Percentiles rank a stretch among this genome's conserved stretches.
These are phyloP conservation scores for Leptographium galeiforme DNA, from an alignment of 2,329 filamentous ascomycete species.

Conservation along the genomic window DNA sequence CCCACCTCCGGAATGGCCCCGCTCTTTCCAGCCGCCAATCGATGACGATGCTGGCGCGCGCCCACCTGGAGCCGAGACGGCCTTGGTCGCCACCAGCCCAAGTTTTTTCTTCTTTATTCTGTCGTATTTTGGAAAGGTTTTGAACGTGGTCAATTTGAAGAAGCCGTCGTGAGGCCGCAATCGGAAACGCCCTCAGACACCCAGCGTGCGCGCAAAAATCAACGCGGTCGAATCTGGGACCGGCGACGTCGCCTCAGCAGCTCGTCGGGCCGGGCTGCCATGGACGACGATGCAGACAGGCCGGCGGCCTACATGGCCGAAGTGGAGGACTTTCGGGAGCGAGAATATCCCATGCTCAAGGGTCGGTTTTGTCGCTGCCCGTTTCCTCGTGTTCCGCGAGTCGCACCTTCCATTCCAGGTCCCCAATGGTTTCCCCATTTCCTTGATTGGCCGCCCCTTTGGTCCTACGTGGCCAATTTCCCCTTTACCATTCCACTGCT, in stretches of 20 bases:
- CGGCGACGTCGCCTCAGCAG: neutral
- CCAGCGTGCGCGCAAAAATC: too few species aligned
- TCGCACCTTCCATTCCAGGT: neutral
- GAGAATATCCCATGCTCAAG: constrained; percentile 57
- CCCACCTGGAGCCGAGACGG: neutral
- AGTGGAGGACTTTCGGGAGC: constrained; percentile 43
- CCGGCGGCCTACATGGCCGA: constrained; percentile 38
- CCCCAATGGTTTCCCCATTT: neutral
- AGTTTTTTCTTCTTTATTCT: too few species aligned
- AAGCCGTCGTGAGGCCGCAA: too few species aligned
- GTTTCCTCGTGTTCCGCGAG: neutral
- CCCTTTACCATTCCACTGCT: neutral
- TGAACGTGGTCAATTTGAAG: too few species aligned
- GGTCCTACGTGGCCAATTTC: too few species aligned
- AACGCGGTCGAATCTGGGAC: too few species aligned
- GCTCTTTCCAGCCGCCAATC: neutral
- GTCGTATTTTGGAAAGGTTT: too few species aligned
- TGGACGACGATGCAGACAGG: neutral
- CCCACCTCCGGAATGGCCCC: neutral
- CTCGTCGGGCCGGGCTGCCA: neutral
- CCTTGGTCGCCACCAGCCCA: neutral
- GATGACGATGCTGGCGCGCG: neutral
- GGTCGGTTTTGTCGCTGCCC: constrained; percentile 26
- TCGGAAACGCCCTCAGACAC: too few species aligned
- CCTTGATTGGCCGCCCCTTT: neutral